Conservation (phyloP, 192 early-diverging fungal species). For the Backusella parvicylindrica region DNA sequence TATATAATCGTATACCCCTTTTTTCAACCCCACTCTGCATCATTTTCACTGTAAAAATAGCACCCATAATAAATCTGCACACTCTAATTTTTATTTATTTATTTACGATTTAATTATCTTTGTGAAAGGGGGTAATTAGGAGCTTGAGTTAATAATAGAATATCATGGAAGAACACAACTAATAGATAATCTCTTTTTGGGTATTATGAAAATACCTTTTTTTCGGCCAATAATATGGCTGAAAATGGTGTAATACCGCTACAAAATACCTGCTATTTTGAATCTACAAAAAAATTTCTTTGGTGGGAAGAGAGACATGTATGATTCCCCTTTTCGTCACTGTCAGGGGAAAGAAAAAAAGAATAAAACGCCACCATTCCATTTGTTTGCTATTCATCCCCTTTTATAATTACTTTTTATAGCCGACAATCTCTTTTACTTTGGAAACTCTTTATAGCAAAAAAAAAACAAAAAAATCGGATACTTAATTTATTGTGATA, state of each 20-base stretch:
- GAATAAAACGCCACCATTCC: neutral
- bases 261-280: neutral
- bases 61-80: neutral
- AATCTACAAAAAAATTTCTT: neutral
- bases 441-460: neutral
- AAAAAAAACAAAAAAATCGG: neutral
- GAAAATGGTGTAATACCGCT: neutral
- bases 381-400: neutral
- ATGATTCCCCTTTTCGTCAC: neutral
- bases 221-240: neutral
- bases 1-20: neutral
- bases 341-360: neutral
- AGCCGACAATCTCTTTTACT: neutral
- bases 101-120: neutral
- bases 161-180: neutral
- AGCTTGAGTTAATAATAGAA: neutral
- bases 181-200: neutral
- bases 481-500: neutral
- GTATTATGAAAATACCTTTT: neutral
- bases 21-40: neutral
- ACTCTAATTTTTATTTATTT: neutral
- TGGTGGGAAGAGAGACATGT: neutral
- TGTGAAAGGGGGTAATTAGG: neutral
- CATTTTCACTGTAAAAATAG: slow-evolving; percentile 11
- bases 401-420: neutral